Evolutionary conservation across 75 land plant species (phyloP).

Genomic region (Pinus taeda): DNA sequence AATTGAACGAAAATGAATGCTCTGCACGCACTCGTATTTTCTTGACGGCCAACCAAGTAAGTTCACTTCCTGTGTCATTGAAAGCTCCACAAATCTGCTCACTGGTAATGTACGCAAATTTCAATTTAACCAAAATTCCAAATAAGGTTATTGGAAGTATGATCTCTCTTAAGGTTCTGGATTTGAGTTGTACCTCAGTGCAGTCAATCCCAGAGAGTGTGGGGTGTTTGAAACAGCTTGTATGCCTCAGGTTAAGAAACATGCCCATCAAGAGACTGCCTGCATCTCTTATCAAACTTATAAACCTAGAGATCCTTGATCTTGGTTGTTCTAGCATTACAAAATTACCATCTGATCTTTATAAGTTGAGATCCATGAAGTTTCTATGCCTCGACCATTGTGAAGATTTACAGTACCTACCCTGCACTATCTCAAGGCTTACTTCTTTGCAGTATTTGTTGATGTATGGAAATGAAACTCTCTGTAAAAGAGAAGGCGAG

Average conservation of each 20-base stretch:
- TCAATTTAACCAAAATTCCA: background rate
- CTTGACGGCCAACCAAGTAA: background rate
- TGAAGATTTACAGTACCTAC: background rate
- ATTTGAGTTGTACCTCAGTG: background rate
- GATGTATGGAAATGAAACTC: too few relatives aligned
- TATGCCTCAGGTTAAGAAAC: background rate
- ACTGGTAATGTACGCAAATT: background rate
- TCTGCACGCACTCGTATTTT: background rate
- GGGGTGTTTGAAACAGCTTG: background rate
- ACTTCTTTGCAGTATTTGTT: background rate
- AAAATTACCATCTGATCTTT: background rate
- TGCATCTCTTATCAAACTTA: background rate
- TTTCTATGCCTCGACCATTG: background rate
- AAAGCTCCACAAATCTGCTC: background rate
- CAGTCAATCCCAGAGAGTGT: background rate
- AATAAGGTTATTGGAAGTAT: background rate
- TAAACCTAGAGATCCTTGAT: background rate
- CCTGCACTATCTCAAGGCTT: background rate
- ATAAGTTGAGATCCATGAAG: constrained; percentile 3
- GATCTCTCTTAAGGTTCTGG: background rate
- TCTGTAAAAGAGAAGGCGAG: background rate
- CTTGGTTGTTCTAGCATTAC: background rate
- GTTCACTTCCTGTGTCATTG: background rate
- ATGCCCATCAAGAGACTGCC: constrained; percentile 3
- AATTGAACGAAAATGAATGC: background rate